Evolutionary conservation across 2,329 filamentous ascomycete species (phyloP).

Genomic region (Setomelanomma holmii): DNA sequence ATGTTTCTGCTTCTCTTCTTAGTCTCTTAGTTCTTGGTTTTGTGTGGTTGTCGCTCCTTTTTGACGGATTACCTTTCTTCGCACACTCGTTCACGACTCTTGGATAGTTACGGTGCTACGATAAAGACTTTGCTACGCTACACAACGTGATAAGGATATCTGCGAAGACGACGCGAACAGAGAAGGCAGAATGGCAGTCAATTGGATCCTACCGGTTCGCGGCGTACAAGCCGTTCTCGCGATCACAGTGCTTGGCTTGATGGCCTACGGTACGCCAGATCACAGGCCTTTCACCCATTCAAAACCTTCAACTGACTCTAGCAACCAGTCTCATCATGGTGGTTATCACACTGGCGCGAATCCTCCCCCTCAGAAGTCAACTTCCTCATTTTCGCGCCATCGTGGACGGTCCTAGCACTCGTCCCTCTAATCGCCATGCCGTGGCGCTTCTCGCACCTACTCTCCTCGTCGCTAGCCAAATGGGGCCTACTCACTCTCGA

Average conservation of each 20-base stretch:
- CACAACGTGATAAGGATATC: neutral
- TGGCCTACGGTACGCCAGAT: conserved; percentile 71
- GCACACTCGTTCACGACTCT: conserved; percentile 2
- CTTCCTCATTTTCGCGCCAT: conserved; percentile 80
- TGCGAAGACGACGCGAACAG: conserved; percentile 1
- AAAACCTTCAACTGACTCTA: conserved; percentile 1
- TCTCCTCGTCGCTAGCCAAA: conserved; percentile 63
- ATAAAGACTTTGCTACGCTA: neutral
- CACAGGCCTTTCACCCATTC: neutral
- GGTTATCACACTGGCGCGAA: conserved; percentile 60
- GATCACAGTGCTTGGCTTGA: conserved; percentile 77
- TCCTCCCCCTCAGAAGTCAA: conserved; percentile 65
- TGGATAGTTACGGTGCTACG: neutral
- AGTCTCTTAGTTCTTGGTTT: neutral
- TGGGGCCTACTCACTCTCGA: conserved; percentile 69
- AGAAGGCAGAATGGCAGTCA: conserved; percentile 56
- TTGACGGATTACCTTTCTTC: neutral
- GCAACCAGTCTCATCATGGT: conserved; percentile 62
- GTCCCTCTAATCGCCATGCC: conserved; percentile 74
- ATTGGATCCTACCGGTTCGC: conserved; percentile 69
- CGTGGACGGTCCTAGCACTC: conserved; percentile 75
- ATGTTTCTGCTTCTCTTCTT: too few relatives aligned
- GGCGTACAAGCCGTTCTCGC: conserved; percentile 71
- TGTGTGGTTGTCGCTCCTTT: conserved; percentile 3
- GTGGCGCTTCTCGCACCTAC: conserved; percentile 57